Conservation (phyloP, 176 grass and related monocot genomes). For the Juncus inflexus region DNA sequence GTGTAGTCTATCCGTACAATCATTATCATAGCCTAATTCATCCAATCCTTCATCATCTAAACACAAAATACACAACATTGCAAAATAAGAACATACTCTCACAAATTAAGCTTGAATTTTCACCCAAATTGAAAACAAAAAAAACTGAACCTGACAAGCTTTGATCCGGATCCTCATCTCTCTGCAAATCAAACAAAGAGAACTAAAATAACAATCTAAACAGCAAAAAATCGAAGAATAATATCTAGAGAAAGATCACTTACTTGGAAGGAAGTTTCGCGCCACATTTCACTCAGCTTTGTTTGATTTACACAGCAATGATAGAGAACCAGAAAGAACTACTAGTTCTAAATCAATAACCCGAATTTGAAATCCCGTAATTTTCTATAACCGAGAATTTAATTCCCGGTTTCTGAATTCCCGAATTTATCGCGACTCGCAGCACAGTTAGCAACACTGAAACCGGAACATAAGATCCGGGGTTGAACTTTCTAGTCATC, state of each 20-base stretch:
- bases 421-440: too few species aligned
- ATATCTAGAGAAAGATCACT: not conserved
- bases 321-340: too few species aligned
- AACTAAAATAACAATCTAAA: not conserved
- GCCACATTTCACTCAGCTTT: not conserved
- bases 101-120: not conserved
- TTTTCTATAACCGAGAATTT: too few species aligned
- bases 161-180: not conserved
- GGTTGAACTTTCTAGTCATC: not conserved
- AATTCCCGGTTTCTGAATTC: too few species aligned
- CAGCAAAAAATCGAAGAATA: not conserved
- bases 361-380: too few species aligned
- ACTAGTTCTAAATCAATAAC: too few species aligned
- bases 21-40: constrained; percentile 19
- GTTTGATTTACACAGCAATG: too few species aligned
- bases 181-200: not conserved
- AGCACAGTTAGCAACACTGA: too few species aligned
- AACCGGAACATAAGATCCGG: too few species aligned
- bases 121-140: not conserved
- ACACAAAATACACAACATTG: not conserved
- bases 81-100: not conserved
- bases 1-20: constrained; percentile 3
- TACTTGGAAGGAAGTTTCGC: constrained; percentile 14
- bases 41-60: constrained; percentile 23
- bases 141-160: constrained; percentile 9